Base-by-base conservation (phyloP, 108 stramenopile species). In the Cyclotella sp. region DNA sequence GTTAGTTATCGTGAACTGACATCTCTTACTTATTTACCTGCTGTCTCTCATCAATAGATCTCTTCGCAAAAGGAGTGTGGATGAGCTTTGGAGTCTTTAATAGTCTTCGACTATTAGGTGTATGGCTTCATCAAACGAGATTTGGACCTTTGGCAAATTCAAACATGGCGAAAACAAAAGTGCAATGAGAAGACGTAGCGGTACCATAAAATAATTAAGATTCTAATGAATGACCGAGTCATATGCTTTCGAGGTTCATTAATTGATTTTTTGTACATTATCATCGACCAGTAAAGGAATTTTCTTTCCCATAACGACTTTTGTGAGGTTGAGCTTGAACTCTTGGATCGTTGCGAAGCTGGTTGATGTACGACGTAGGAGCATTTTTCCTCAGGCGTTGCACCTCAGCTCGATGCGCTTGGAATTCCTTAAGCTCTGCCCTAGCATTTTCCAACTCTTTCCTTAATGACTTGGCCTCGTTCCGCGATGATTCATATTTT, bases 21-120 rank as follows among this genome's bases (percentile, higher is more conserved):
- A 16, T 49, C 47, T 1, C 47, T 49, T n/a, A 3, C 9, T 49
- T n/a, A 49, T 49, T 16, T 49, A 3, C 9, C 3, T 49, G 1
- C 47, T n/a, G 11, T 9, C 15, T 49, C 47, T 7, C n/a, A n/a
- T 49, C 47, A 49, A 49, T 7, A 49, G 2, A 6, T 19, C 1
- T 8, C 3, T 7, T 51, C 49, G 49, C 49, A 6, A 85, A 87
- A 15, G 92, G 95, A 27, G 91, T 94, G 3, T 94, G 93, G 93
- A 82, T 93, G 72, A 87, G 89, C n/a, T 94, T 94, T 72, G 93
- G 90, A 1, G 89, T 96, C 12, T 94, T 93, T 82, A 94, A 93
- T 72, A 75, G 71, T 9, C 59, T 94, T 16, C 79, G 95, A 40
- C 59, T 96, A 16, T 76, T 79, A 11, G 92, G 95, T 27, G 95